Conservation (phyloP, 345 rosid genomes). For the Hibiscus mutabilis region DNA sequence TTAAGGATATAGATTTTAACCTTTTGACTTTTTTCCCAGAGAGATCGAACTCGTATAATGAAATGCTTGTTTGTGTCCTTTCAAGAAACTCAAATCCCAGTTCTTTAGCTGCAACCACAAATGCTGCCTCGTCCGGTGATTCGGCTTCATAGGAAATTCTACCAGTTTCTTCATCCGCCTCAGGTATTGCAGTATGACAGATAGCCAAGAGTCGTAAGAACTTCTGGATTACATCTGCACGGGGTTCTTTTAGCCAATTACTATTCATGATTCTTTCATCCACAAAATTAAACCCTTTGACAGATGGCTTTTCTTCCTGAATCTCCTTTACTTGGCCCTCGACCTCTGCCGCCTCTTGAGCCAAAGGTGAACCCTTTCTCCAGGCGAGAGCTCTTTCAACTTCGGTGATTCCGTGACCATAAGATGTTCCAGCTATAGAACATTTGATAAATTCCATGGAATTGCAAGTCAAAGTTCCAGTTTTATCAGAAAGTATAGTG, state of each 20-base stretch:
- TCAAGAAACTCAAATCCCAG: constrained; percentile 85
- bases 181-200: constrained; percentile 95
- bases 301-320: constrained; percentile 31
- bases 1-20: constrained; percentile 26
- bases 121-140: constrained; percentile 97
- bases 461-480: constrained; percentile 94
- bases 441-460: constrained; percentile 95
- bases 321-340: constrained; percentile 14
- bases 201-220: constrained; percentile 67
- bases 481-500: constrained; percentile 83
- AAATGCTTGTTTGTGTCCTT: constrained; percentile 67
- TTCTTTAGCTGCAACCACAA: constrained; percentile 86
- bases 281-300: constrained; percentile 73
- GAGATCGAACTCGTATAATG: constrained; percentile 59
- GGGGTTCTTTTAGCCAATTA: constrained; percentile 58
- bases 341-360: constrained; percentile 33
- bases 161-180: constrained; percentile 71
- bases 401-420: constrained; percentile 81
- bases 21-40: constrained; percentile 48
- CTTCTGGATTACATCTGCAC: constrained; percentile 47
- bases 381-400: constrained; percentile 77
- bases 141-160: constrained; percentile 77
- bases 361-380: constrained; percentile 51
- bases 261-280: constrained; percentile 79
- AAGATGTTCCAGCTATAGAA: constrained; percentile 76